phyloP scores from a whole-genome alignment of 2,329 filamentous ascomycete genomes.

The Plectosphaerella cucumerina region DNA sequence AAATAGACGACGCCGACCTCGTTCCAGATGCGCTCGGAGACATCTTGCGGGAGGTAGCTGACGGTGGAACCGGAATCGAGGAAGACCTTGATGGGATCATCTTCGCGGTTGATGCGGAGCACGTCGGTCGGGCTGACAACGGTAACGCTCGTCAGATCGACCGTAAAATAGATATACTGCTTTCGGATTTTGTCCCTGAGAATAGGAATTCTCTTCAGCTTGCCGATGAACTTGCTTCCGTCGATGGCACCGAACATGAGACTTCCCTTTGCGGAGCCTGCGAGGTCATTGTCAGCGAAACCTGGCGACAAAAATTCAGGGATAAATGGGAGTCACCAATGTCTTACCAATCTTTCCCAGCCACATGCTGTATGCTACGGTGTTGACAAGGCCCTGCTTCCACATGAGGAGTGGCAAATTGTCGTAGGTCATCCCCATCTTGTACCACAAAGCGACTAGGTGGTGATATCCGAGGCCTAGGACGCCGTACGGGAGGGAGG shows the following conservation, averaged over 20 bases:
- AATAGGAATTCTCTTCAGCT: conserved; percentile 58
- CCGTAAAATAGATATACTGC: conserved; percentile 40
- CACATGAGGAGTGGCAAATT: conserved; percentile 65
- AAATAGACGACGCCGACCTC: conserved; percentile 51
- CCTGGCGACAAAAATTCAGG: background rate
- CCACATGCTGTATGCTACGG: conserved; percentile 69
- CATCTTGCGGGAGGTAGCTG: conserved; percentile 61
- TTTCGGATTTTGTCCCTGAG: conserved; percentile 29
- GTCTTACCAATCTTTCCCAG: conserved; percentile 45
- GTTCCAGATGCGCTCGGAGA: conserved; percentile 49
- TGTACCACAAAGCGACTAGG: conserved; percentile 41
- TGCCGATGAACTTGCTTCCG: conserved; percentile 65
- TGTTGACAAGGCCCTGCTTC: conserved; percentile 58
- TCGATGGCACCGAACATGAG: conserved; percentile 82
- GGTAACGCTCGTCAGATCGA: conserved; percentile 42
- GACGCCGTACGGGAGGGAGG: conserved; percentile 52
- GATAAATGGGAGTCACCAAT: background rate
- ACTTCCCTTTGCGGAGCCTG: conserved; percentile 57
- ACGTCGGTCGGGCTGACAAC: conserved; percentile 22
- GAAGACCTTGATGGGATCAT: conserved; percentile 51
- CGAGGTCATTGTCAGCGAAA: conserved; percentile 12
- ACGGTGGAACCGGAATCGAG: conserved; percentile 74
- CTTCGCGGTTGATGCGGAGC: background rate
- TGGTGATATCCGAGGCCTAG: conserved; percentile 56
- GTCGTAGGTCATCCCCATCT: conserved; percentile 32